Evolutionary conservation across 1,139 yeast species (phyloP).

Genomic region (Spathaspora jeffriesii): DNA sequence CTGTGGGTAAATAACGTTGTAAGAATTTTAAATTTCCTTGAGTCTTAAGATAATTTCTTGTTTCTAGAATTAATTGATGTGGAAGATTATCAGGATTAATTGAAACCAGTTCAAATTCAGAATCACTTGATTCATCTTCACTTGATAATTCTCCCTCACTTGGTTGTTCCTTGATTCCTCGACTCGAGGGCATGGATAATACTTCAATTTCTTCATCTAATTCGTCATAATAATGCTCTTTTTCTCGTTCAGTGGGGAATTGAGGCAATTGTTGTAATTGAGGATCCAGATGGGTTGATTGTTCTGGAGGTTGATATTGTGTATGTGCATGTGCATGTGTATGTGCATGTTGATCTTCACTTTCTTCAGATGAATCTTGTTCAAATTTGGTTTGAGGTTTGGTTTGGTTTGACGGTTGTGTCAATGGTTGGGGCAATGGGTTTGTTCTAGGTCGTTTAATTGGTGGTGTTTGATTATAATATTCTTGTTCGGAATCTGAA

Average conservation of each 20-base stretch:
- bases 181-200: slow-evolving; percentile 7
- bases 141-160: background rate
- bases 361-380: slow-evolving; percentile 8
- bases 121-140: slow-evolving; percentile 8
- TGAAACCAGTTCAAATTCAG: slow-evolving; percentile 12
- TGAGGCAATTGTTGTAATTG: slow-evolving; percentile 4
- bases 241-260: slow-evolving; percentile 3
- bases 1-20: slow-evolving; percentile 58
- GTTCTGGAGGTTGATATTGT: too few species aligned
- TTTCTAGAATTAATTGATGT: slow-evolving; percentile 28
- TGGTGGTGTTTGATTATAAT: slow-evolving; percentile 8
- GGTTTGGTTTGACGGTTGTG: background rate
- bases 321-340: too few species aligned
- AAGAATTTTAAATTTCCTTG: slow-evolving; percentile 63
- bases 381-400: slow-evolving; percentile 7
- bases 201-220: slow-evolving; percentile 7
- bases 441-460: slow-evolving; percentile 12
- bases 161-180: slow-evolving; percentile 3
- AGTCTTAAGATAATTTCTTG: slow-evolving; percentile 60
- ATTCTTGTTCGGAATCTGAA: slow-evolving; percentile 15
- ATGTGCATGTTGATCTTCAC: background rate
- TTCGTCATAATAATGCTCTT: slow-evolving; percentile 7
- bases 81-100: slow-evolving; percentile 12
- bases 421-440: background rate
- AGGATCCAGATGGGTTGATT: background rate